Base-by-base conservation (phyloP, 1,139 yeast genomes). In the Pichia sp. region DNA sequence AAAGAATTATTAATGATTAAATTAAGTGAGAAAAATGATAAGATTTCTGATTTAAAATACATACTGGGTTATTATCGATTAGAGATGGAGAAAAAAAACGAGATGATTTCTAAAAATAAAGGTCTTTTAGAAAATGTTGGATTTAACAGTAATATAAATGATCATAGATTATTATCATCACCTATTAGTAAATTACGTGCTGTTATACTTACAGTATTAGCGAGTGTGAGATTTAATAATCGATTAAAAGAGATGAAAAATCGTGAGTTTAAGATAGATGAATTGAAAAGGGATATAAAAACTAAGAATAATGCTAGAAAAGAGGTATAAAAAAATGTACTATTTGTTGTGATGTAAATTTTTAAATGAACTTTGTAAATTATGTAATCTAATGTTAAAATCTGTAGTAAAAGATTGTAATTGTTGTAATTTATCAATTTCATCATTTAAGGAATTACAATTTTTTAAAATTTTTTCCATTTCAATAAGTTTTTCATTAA, bases 391-490 rank as follows among this genome's bases (percentile, higher is more conserved):
- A 3, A 45, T 46, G 19, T 56, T 58, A 49, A 72, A 72, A 37
- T 69, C 76, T 15, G 51, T 47, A 8, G 62, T 68, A 32, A 82
- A 79, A 40, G 61, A 51, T 30, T 66, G 68, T 37, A 86, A 66
- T 54, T 84, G 94, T 46, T 80, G 80, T 42, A 86, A 56, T 60
- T 81, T 83, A 56, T 74, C 67, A 47, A 84, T 78, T 49, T 82
- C 84, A 45, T 61, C 55, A 50, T 82, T 85, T 19, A 85, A 53
- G 14, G 69, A 71, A 31, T 72, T 72, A 50, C 89, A 81, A 31
- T 71, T 62, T 6, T 54, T 51, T 18, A 80, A 47, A 14, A 83
- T 46, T 2, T 46, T 43, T 31, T 71, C 72, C 4, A 77, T 66
- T 10, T 61, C 60, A 1, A 56, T 56, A 35, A 82, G 64, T 42